Conservation (phyloP, 2,329 filamentous ascomycete species). For the Xylariaceae sp. region DNA sequence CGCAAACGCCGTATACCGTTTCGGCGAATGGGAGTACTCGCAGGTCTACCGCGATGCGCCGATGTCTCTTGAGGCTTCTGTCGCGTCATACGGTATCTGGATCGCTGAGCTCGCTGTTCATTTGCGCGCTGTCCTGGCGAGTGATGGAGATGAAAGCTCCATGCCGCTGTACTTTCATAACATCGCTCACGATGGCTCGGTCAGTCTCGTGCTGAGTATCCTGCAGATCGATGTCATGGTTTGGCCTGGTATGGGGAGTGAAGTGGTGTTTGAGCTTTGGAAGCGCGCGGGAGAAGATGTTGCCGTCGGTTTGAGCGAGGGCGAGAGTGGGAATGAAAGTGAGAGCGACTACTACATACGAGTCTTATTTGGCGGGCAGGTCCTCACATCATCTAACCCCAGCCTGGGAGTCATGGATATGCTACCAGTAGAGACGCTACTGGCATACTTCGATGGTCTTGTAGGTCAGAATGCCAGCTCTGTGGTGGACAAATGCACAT, state of each 20-base stretch:
- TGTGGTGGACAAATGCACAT: too few species aligned
- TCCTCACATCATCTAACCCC: slow-evolving; percentile 65
- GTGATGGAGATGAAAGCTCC: slow-evolving; percentile 28
- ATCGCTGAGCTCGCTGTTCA: slow-evolving; percentile 66
- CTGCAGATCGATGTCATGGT: slow-evolving; percentile 73
- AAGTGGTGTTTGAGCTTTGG: slow-evolving; percentile 74
- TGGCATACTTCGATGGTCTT: slow-evolving; percentile 69
- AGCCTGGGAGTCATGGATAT: slow-evolving; percentile 66
- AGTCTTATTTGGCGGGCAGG: slow-evolving; percentile 66
- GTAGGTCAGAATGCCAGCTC: slow-evolving; percentile 56
- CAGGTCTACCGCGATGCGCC: slow-evolving; percentile 69
- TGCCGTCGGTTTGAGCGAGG: not conserved
- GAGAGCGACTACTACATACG: slow-evolving; percentile 51
- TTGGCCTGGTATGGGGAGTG: slow-evolving; percentile 79
- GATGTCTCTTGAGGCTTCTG: slow-evolving; percentile 58
- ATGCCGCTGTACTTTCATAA: slow-evolving; percentile 64
- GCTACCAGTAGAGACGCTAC: slow-evolving; percentile 60
- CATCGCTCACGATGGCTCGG: slow-evolving; percentile 73
- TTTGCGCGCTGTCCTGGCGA: slow-evolving; percentile 50
- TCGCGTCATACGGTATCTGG: slow-evolving; percentile 66
- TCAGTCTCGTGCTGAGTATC: slow-evolving; percentile 64
- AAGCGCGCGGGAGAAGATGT: slow-evolving; percentile 5
- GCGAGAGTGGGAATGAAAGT: slow-evolving; percentile 9
- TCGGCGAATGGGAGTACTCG: slow-evolving; percentile 78
- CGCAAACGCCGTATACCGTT: slow-evolving; percentile 67